Evolutionary conservation across 164 flowering plant genomes (phyloP), one percentile per base, ranked within the genome.

Genomic region (Sedum album): DNA sequence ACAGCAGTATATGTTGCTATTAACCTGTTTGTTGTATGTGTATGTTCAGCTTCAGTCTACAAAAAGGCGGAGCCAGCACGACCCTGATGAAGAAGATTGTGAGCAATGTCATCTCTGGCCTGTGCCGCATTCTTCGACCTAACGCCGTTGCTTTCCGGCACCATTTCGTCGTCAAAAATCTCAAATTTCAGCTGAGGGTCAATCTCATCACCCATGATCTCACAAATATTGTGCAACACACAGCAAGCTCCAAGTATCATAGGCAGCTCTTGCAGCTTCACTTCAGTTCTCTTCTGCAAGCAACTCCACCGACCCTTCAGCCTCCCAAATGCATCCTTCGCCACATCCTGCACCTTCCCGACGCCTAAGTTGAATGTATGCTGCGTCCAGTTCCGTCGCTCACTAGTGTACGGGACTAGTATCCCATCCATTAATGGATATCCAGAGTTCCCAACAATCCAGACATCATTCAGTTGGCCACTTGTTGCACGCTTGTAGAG

Each of bases 231-330:
- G 14, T 42, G 48, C 48, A 42, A 44, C 48, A 44, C 48, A 44
- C 20, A 44, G 15, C 48, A 44, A 1, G 96, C 92, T 11, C 93
- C 93, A 14, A 90, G 86, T 48, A 90, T 85, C n/a, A 82, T 85
- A 0, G 97, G 97, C 73, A 87, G 71, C 64, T 90, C 97, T 74
- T 84, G 87, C 11, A 90, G 83, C 69, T 88, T 90, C 70, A 86
- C 89, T 74, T 91, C 93, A 0, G 94, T 85, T 63, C 97, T 66
- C 84, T 84, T 91, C 85, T 86, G 94, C 77, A 91, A 69, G 71
- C 94, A 88, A 30, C 77, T 31, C 97, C 94, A 91, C 67, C 97
- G 70, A 46, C 84, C 84, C 73, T 91, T 91, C 77, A 91, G 48
- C 65, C 90, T 70, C 8, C 75, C 70, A 31, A 91, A 87, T 0